Evolutionary conservation across 371 early-diverging fungal species (phyloP).

Genomic region (Sporodiniella umbellata): DNA sequence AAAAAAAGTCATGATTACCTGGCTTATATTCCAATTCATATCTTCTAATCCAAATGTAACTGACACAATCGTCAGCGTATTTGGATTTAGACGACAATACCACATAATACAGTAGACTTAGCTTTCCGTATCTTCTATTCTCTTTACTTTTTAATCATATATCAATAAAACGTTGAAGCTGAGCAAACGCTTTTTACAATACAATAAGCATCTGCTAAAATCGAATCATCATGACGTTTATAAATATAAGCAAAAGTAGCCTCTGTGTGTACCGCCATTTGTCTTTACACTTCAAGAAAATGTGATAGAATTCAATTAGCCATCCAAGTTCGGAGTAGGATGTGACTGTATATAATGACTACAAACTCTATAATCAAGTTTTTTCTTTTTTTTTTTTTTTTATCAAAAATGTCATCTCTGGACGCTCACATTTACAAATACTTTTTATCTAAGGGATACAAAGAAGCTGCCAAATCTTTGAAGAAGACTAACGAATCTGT

Average conservation of each 20-base stretch:
- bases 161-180: no score
- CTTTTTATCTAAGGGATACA: constrained; percentile 17
- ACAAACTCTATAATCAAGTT: not conserved
- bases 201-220: no score
- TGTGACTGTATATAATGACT: not conserved
- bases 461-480: constrained; percentile 24
- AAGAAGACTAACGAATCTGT: constrained; percentile 20
- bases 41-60: constrained; percentile 24
- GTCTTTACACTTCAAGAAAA: not conserved
- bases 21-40: constrained; percentile 37
- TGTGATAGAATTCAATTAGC: not conserved
- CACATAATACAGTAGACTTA: constrained; percentile 13
- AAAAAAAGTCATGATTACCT: constrained; percentile 43
- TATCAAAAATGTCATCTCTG: constrained; percentile 8
- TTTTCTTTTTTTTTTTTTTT: not conserved
- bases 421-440: constrained; percentile 31
- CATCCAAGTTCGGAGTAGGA: not conserved
- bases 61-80: constrained; percentile 23
- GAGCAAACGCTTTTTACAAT: no score
- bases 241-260: no score
- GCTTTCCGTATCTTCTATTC: not conserved
- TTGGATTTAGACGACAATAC: constrained; percentile 27
- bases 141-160: constrained; percentile 1
- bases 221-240: no score
- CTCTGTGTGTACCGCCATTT: no score